Evolutionary conservation across 768 basidiomycete species (phyloP).

Genomic region (Sporobolomyces pararoseus): DNA sequence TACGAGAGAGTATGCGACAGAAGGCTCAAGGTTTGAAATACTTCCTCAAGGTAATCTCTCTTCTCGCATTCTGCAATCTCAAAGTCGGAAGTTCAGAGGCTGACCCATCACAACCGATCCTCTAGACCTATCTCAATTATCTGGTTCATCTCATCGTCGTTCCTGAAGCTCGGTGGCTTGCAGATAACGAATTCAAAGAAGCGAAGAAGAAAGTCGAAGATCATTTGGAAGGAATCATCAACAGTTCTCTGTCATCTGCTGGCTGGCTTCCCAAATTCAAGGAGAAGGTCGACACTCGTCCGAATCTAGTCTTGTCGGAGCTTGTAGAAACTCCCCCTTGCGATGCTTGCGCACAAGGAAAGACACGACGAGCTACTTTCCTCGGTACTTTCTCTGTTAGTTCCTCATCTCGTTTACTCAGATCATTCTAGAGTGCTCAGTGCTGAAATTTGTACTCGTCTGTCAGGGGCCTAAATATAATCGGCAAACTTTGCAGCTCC

Average conservation of each 20-base stretch:
- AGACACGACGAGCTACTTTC: background rate
- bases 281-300: background rate
- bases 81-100: too few species aligned
- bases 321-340: background rate
- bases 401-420: too few species aligned
- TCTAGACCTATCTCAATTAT: constrained; percentile 26
- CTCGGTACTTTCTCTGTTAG: constrained; percentile 6
- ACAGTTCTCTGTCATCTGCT: background rate
- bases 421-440: background rate
- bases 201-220: constrained; percentile 1
- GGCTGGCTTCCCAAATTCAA: constrained; percentile 30
- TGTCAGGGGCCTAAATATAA: background rate
- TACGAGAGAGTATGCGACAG: background rate
- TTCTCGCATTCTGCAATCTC: background rate
- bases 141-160: constrained; percentile 21
- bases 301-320: background rate
- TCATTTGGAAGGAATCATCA: background rate
- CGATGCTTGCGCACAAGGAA: constrained; percentile 1
- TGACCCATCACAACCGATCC: background rate
- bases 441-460: background rate
- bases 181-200: background rate
- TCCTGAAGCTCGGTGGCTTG: constrained; percentile 30
- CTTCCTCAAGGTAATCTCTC: background rate
- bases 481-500: background rate
- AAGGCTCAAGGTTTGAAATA: constrained; percentile 1